Base-by-base conservation (phyloP, 345 rosid species). In the Garcia nutans region DNA sequence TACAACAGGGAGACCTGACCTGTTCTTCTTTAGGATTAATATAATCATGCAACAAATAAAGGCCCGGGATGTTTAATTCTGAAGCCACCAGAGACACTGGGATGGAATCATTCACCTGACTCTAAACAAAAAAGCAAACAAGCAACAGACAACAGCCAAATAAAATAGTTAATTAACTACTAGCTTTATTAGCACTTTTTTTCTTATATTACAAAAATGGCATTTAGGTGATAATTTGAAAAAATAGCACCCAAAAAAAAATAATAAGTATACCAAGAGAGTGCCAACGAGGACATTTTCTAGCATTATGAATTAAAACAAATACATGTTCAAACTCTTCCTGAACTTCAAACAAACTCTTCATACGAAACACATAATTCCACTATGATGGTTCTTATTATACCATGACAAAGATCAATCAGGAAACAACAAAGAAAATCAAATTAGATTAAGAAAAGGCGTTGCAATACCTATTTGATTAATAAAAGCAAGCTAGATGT, bases 31-130 rank as follows among this genome's bases (percentile, higher is more conserved):
- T 81, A 2, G 74, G 68, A 78, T 76, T 88, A 76, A 95, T 83
- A 75, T 91, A 93, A 65, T 93, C 94, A 74, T 74, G 89, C 79
- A 84, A 59, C 75, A 93, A 78, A 81, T 83, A 84, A 63, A 95
- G 93, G 26, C 97, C 99, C 0, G 97, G 93, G 73, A 95, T 93
- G 64, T 90, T 81, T 75, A 91, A 77, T 74, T 91, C 99, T 31
- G 90, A 85, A 73, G 88, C 89, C 76, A 70, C 76, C 63, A 86
- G 66, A 11, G 89, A 84, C 66, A 91, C 97, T 6, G 87, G 81
- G 74, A 90, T 77, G 16, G 83, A 54, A 45, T 84, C 86, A 74
- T 79, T 84, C 74, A 77, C 87, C 76, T 84, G 84, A 45, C 37
- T 77, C 83, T 74, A 74, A 45, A 73, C 37, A 50, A 16, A 69